Evolutionary conservation across 805 yeast species (phyloP).

Genomic region (Saccharomycopsis fodiens): DNA sequence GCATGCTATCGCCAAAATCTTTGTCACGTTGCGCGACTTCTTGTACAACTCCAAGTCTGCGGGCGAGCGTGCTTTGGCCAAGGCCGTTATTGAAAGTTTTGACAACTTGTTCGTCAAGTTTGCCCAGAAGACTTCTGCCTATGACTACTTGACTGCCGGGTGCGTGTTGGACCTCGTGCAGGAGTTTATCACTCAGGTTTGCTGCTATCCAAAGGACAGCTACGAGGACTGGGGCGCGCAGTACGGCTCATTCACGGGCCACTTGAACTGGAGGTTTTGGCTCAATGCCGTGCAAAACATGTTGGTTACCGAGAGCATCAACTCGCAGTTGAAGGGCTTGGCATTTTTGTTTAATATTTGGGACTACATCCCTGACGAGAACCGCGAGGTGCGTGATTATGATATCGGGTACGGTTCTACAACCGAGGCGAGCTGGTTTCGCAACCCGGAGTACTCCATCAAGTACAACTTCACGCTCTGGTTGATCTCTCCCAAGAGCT

Average conservation of each 20-base stretch:
- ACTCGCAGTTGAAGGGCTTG: constrained; percentile 53
- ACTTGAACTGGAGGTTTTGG: constrained; percentile 75
- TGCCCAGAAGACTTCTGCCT: constrained; percentile 32
- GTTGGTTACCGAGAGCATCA: constrained; percentile 56
- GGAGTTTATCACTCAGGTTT: constrained; percentile 26
- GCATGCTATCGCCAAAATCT: constrained; percentile 26
- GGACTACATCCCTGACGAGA: constrained; percentile 51
- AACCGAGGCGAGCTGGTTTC: constrained; percentile 31
- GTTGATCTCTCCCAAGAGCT: constrained; percentile 42
- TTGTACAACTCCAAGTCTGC: constrained; percentile 26
- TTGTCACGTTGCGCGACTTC: constrained; percentile 32
- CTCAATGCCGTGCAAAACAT: constrained; percentile 47
- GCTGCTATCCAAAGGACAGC: constrained; percentile 29
- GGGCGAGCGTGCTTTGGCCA: constrained; percentile 24
- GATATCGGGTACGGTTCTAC: neutral
- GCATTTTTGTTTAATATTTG: constrained; percentile 67
- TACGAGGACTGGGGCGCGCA: constrained; percentile 23
- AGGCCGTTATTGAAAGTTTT: constrained; percentile 23
- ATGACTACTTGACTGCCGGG: constrained; percentile 34
- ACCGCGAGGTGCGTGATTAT: neutral
- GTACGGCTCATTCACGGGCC: constrained; percentile 2
- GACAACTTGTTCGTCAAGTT: constrained; percentile 31
- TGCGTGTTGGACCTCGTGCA: constrained; percentile 33
- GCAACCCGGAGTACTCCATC: constrained; percentile 32
- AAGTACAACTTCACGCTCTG: constrained; percentile 45